Percentiles rank a stretch among this genome's conserved stretches.
phyloP scores from a whole-genome alignment of 2,329 filamentous ascomycete genomes.

The Leptodontidium sp. region DNA sequence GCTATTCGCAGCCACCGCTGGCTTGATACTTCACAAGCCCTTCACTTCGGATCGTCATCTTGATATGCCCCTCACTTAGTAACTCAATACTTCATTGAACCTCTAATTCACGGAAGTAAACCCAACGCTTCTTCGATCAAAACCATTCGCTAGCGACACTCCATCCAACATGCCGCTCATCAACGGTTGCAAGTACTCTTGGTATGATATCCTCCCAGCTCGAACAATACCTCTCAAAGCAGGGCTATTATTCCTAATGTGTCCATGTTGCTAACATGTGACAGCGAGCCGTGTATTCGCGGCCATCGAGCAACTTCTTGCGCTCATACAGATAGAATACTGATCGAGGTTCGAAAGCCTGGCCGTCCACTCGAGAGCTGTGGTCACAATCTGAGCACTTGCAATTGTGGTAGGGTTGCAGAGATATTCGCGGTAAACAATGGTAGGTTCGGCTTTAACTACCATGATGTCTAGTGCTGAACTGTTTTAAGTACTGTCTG shows the following conservation, averaged over 20 bases:
- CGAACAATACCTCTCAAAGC: conserved; percentile 3
- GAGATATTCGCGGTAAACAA: conserved; percentile 31
- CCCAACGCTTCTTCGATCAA: not conserved
- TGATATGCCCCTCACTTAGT: no score
- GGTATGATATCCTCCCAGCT: conserved; percentile 32
- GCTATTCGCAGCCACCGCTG: not conserved
- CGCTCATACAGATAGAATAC: conserved; percentile 39
- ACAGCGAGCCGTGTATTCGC: conserved; percentile 44
- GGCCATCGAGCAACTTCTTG: conserved; percentile 44
- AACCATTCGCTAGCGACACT: not conserved
- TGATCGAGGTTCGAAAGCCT: conserved; percentile 43
- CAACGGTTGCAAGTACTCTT: conserved; percentile 43
- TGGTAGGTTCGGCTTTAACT: conserved; percentile 15
- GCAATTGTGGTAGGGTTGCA: conserved; percentile 38
- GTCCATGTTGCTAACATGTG: not conserved
- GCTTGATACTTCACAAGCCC: not conserved
- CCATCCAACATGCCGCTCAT: conserved; percentile 42
- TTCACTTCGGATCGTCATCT: not conserved
- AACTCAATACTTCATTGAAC: not conserved
- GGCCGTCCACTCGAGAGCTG: conserved; percentile 43
- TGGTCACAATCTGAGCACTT: conserved; percentile 39
- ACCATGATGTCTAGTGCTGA: not conserved
- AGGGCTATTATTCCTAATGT: not conserved
- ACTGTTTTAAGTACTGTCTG: not conserved
- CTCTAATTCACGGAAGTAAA: not conserved